Evolutionary conservation across 2,329 filamentous ascomycete species (phyloP).

Genomic region (Aspergillus thermomutatus): DNA sequence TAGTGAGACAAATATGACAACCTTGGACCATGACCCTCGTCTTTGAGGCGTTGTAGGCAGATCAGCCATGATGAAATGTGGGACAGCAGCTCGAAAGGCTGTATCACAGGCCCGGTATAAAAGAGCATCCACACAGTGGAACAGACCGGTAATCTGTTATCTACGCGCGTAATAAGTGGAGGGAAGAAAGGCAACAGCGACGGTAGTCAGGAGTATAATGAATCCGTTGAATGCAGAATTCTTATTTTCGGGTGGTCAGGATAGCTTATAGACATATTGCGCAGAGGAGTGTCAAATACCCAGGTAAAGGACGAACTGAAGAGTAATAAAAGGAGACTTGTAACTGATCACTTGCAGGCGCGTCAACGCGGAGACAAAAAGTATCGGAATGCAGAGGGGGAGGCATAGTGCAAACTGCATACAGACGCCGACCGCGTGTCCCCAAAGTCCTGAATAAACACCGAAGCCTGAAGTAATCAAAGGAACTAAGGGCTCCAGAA

Average conservation of each 20-base stretch:
- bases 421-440: neutral
- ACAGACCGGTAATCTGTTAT: neutral
- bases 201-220: neutral
- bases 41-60: slow-evolving; percentile 14
- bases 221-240: neutral
- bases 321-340: slow-evolving; percentile 1
- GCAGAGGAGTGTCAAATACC: neutral
- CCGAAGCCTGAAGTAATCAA: neutral
- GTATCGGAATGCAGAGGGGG: slow-evolving; percentile 18
- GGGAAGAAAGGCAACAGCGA: neutral
- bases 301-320: slow-evolving; percentile 6
- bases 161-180: neutral
- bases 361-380: slow-evolving; percentile 17
- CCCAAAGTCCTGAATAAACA: neutral
- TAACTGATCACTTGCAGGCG: slow-evolving; percentile 8
- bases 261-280: slow-evolving; percentile 2
- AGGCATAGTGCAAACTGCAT: slow-evolving; percentile 6
- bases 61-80: slow-evolving; percentile 7
- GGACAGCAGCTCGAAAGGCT: neutral
- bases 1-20: slow-evolving; percentile 34
- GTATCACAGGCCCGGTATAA: neutral
- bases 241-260: neutral
- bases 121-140: neutral
- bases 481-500: neutral
- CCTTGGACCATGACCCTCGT: slow-evolving; percentile 33